Conservation (phyloP, 192 early-diverging fungal genomes). For the Diversispora epigaea region DNA sequence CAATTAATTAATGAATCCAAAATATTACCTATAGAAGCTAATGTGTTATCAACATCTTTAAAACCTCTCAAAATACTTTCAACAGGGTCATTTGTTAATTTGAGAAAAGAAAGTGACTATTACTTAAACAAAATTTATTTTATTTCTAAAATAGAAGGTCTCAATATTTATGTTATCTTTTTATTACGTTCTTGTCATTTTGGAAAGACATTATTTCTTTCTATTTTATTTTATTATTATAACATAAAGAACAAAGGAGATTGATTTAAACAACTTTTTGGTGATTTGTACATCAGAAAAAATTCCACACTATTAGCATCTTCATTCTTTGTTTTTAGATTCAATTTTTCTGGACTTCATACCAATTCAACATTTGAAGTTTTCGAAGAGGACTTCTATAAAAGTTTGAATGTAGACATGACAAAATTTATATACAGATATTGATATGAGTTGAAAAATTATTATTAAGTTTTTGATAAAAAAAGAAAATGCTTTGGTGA, state of each 20-base stretch:
- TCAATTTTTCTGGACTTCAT: constrained; percentile 23
- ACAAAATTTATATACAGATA: constrained; percentile 6
- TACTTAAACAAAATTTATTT: constrained; percentile 23
- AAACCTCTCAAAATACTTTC: constrained; percentile 28
- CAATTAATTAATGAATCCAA: constrained; percentile 8
- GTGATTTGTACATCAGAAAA: constrained; percentile 19
- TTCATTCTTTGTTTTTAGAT: constrained; percentile 1
- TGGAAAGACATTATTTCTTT: constrained; percentile 23
- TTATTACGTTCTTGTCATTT: constrained; percentile 2
- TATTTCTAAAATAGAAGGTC: constrained; percentile 25
- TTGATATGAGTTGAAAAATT: neutral
- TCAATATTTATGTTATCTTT: neutral
- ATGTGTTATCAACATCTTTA: constrained; percentile 14
- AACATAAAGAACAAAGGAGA: constrained; percentile 26
- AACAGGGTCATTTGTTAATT: constrained; percentile 18
- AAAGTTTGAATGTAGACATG: constrained; percentile 10
- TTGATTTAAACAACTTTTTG: constrained; percentile 1
- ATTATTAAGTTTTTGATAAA: constrained; percentile 1
- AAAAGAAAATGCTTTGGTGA: constrained; percentile 14
- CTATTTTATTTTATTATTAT: constrained; percentile 26
- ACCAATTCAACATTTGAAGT: constrained; percentile 11
- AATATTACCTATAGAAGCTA: constrained; percentile 7
- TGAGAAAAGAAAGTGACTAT: neutral
- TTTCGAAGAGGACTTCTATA: neutral
- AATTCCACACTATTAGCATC: constrained; percentile 26